Percentiles rank a stretch among this genome's conserved stretches.
phyloP scores from a whole-genome alignment of 306 rosid genomes.

The Rubus parviflorus region DNA sequence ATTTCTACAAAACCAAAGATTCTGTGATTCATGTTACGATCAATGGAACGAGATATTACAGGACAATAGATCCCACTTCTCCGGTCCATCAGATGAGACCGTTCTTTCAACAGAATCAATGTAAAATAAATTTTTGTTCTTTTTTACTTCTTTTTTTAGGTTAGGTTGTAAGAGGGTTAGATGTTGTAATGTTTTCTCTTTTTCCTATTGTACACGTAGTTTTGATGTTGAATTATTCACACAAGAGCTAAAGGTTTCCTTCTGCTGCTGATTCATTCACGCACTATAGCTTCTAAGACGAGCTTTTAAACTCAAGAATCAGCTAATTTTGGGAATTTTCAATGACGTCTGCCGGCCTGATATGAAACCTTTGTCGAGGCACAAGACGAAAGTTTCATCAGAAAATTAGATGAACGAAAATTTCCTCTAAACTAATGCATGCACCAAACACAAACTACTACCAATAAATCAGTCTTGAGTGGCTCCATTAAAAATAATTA shows the following conservation, averaged over 20 bases:
- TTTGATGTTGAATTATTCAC: neutral
- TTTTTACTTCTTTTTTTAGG: neutral
- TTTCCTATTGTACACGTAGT: neutral
- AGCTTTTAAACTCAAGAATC: neutral
- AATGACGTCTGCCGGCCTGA: neutral
- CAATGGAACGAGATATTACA: neutral
- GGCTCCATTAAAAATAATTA: constrained; percentile 28
- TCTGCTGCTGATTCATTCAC: neutral
- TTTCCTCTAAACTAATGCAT: neutral
- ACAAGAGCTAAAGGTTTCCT: neutral
- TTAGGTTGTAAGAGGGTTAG: neutral
- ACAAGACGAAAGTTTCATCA: neutral
- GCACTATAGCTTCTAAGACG: neutral
- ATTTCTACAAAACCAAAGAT: neutral
- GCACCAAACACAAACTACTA: constrained; percentile 10
- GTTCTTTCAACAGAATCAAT: neutral
- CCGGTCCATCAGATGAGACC: constrained; percentile 1
- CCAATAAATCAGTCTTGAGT: constrained; percentile 18
- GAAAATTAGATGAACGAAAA: neutral
- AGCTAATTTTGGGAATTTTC: neutral
- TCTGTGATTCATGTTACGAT: neutral
- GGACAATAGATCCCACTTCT: neutral
- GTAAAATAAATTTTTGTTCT: neutral
- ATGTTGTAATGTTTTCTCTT: neutral
- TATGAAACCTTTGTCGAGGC: neutral